These are phyloP conservation scores for Globisporangium rhizosaccharum DNA, from an alignment of 352 stramenopile genomes.

Conservation along the genomic window DNA sequence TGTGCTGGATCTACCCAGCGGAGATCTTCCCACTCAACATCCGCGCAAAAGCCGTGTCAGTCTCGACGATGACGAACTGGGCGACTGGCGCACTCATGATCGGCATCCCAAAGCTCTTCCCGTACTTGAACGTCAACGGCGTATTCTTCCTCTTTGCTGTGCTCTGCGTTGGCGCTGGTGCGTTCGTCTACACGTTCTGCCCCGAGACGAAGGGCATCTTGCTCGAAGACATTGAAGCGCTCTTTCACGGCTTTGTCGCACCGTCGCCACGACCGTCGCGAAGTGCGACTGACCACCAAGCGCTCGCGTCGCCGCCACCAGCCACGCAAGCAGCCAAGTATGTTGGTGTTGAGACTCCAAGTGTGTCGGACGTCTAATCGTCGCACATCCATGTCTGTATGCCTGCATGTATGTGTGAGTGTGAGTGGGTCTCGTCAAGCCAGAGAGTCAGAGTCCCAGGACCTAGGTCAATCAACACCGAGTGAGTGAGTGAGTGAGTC, in stretches of 20 bases:
- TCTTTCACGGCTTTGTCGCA: slow-evolving; percentile 30
- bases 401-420: neutral
- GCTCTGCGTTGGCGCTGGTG: slow-evolving; percentile 25
- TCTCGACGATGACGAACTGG: slow-evolving; percentile 38
- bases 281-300: slow-evolving; percentile 1
- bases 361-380: no score
- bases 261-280: slow-evolving; percentile 31
- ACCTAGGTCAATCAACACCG: neutral
- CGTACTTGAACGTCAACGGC: slow-evolving; percentile 33
- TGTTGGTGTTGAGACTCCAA: slow-evolving; percentile 12
- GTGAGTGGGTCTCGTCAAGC: no score
- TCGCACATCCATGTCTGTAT: neutral
- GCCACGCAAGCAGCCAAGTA: slow-evolving; percentile 5
- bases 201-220: slow-evolving; percentile 28
- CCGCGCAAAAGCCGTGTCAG: slow-evolving; percentile 42
- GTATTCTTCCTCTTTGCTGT: slow-evolving; percentile 45
- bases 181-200: slow-evolving; percentile 45
- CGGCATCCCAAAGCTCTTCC: slow-evolving; percentile 38
- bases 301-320: neutral
- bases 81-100: slow-evolving; percentile 29
- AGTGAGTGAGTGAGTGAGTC: neutral
- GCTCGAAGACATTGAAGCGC: slow-evolving; percentile 29
- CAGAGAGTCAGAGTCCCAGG: no score
- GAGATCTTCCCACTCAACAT: slow-evolving; percentile 56
- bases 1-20: slow-evolving; percentile 54